These are phyloP conservation scores for Pestalotiopsis sp. DNA, from an alignment of 2,329 filamentous ascomycete species.

Conservation along the genomic window DNA sequence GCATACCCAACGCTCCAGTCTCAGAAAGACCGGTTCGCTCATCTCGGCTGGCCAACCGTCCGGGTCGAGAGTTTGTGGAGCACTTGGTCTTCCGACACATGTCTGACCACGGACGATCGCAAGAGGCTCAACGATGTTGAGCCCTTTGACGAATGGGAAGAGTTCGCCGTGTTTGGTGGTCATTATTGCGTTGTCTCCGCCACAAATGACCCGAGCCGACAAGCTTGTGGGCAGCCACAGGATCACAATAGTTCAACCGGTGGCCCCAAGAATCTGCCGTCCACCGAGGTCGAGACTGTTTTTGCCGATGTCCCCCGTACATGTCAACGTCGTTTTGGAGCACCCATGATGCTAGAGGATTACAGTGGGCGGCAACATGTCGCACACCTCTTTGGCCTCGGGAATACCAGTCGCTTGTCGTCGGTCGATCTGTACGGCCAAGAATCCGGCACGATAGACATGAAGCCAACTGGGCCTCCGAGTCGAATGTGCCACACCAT, in stretches of 20 bases:
- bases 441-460: conserved; percentile 25
- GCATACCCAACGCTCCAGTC: conserved; percentile 66
- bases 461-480: conserved; percentile 35
- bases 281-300: conserved; percentile 17
- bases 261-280: conserved; percentile 7
- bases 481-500: conserved; percentile 74
- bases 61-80: conserved; percentile 75
- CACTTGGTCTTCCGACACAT: conserved; percentile 71
- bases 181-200: conserved; percentile 83
- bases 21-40: conserved; percentile 68
- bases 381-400: conserved; percentile 45
- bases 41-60: conserved; percentile 66
- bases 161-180: conserved; percentile 79
- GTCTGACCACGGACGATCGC: conserved; percentile 62
- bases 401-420: conserved; percentile 42
- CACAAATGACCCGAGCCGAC: conserved; percentile 25
- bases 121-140: conserved; percentile 68
- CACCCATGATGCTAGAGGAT: conserved; percentile 43
- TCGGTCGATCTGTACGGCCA: conserved; percentile 51
- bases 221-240: conserved; percentile 1
- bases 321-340: conserved; percentile 61
- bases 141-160: conserved; percentile 95
- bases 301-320: conserved; percentile 38
- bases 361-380: conserved; percentile 43
- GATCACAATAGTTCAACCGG: not conserved